A percentile compares a stretch with the other conserved stretches of the same genome.
Conservation (phyloP, 2,329 filamentous ascomycete genomes). For the Pseudohalonectria lignicola region DNA sequence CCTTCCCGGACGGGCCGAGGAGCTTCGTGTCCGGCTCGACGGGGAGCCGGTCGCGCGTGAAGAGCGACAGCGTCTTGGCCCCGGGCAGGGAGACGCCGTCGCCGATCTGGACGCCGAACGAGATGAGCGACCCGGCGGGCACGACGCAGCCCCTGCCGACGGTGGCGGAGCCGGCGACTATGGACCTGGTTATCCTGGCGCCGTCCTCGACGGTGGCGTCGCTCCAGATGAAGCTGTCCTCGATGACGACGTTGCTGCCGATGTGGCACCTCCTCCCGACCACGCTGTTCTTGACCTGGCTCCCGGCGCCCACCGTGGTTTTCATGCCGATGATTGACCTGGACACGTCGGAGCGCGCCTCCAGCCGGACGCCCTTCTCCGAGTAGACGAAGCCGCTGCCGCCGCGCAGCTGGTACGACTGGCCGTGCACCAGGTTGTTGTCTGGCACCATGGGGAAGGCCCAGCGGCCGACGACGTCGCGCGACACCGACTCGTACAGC, state of each 20-base stretch:
- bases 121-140: conserved; percentile 64
- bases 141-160: conserved; percentile 64
- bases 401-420: conserved; percentile 63
- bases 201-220: conserved; percentile 67
- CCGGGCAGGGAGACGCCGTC: conserved; percentile 40
- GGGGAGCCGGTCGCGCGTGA: conserved; percentile 23
- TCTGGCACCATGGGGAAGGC: conserved; percentile 84
- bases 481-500: conserved; percentile 81
- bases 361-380: conserved; percentile 66
- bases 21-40: conserved; percentile 29
- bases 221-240: conserved; percentile 82
- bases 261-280: conserved; percentile 81
- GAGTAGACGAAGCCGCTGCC: conserved; percentile 43
- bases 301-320: conserved; percentile 64
- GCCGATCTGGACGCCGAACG: conserved; percentile 63
- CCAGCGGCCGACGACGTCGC: conserved; percentile 79
- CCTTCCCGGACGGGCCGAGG: conserved; percentile 39
- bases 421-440: conserved; percentile 68
- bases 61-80: conserved; percentile 23
- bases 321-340: conserved; percentile 67
- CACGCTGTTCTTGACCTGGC: conserved; percentile 61
- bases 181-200: conserved; percentile 55
- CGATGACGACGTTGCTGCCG: conserved; percentile 69
- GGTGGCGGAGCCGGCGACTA: conserved; percentile 62
- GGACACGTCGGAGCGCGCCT: conserved; percentile 58